Evolutionary conservation across 2,329 filamentous ascomycete genomes (phyloP).

Genomic region (Blastomyces gilchristii): DNA sequence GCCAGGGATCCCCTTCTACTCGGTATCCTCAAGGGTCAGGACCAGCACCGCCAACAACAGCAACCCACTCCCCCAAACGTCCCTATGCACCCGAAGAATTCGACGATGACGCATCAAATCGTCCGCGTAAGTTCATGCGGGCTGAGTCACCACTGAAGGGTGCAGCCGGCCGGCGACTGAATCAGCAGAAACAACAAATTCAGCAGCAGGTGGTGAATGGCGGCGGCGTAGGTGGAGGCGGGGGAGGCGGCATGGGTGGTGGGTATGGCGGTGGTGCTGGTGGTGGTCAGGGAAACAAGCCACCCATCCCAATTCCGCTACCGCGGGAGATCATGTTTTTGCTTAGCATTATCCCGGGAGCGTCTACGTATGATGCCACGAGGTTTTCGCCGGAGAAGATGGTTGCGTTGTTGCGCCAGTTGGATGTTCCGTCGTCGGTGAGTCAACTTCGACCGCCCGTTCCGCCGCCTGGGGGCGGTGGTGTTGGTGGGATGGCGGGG

Average conservation of each 20-base stretch:
- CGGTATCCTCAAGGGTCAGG: slow-evolving; percentile 17
- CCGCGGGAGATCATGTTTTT: slow-evolving; percentile 56
- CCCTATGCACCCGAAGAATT: slow-evolving; percentile 57
- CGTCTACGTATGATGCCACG: slow-evolving; percentile 60
- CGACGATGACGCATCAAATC: slow-evolving; percentile 54
- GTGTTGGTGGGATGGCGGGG: slow-evolving; percentile 18
- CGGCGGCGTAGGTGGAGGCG: slow-evolving; percentile 12
- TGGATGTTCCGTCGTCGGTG: slow-evolving; percentile 51
- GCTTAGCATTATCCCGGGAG: slow-evolving; percentile 63
- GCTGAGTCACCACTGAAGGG: slow-evolving; percentile 92
- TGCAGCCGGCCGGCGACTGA: slow-evolving; percentile 71
- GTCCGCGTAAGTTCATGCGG: slow-evolving; percentile 75
- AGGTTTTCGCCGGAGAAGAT: slow-evolving; percentile 61
- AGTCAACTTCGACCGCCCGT: slow-evolving; percentile 30
- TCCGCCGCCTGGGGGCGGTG: neutral
- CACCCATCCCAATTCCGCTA: slow-evolving; percentile 51
- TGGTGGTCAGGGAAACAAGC: slow-evolving; percentile 41
- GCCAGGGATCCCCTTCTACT: slow-evolving; percentile 28
- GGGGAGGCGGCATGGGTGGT: neutral
- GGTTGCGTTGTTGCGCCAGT: slow-evolving; percentile 60
- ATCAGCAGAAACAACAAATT: slow-evolving; percentile 53
- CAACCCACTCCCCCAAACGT: slow-evolving; percentile 42
- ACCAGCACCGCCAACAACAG: slow-evolving; percentile 15
- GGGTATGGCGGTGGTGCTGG: slow-evolving; percentile 12
- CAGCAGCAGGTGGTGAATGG: slow-evolving; percentile 23